Evolutionary conservation across 306 rosid species (phyloP).

Genomic region (Prunus mira): DNA sequence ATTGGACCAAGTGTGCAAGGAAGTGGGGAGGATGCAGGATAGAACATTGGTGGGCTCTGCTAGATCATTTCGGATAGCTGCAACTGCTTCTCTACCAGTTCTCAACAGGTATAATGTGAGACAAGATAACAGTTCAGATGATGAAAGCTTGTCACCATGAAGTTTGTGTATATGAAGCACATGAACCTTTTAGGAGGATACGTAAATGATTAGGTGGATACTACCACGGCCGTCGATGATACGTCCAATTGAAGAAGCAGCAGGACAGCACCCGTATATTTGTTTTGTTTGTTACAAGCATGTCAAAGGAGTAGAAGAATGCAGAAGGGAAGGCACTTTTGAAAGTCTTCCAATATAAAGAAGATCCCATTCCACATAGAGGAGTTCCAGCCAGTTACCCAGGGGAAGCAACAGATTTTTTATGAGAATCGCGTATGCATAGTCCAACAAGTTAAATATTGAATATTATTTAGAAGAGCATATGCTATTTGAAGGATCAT

Average conservation of each 20-base stretch:
- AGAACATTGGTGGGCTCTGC: constrained; percentile 74
- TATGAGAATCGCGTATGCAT: constrained; percentile 14
- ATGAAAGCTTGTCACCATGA: constrained; percentile 84
- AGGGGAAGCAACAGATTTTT: constrained; percentile 17
- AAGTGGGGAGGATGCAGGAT: constrained; percentile 90
- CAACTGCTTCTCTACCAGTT: constrained; percentile 79
- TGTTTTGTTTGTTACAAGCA: constrained; percentile 19
- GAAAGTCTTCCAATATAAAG: constrained; percentile 18
- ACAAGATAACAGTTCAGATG: constrained; percentile 81
- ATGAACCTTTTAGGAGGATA: constrained; percentile 37
- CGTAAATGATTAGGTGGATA: constrained; percentile 24
- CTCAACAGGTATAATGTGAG: constrained; percentile 69
- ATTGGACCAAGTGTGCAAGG: constrained; percentile 92
- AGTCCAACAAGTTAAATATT: constrained; percentile 19
- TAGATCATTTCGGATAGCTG: constrained; percentile 76
- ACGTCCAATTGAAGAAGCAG: constrained; percentile 7
- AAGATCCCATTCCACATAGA: constrained; percentile 21
- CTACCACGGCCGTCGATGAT: constrained; percentile 20
- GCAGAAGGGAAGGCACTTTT: constrained; percentile 24
- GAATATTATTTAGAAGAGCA: constrained; percentile 17
- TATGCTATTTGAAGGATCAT: constrained; percentile 6
- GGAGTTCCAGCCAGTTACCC: constrained; percentile 10
- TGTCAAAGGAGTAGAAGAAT: constrained; percentile 23
- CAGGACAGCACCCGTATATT: background rate
- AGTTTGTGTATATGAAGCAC: constrained; percentile 32